These are phyloP conservation scores for Sclerotinia borealis DNA, from an alignment of 2,329 filamentous ascomycete genomes.

Conservation along the genomic window DNA sequence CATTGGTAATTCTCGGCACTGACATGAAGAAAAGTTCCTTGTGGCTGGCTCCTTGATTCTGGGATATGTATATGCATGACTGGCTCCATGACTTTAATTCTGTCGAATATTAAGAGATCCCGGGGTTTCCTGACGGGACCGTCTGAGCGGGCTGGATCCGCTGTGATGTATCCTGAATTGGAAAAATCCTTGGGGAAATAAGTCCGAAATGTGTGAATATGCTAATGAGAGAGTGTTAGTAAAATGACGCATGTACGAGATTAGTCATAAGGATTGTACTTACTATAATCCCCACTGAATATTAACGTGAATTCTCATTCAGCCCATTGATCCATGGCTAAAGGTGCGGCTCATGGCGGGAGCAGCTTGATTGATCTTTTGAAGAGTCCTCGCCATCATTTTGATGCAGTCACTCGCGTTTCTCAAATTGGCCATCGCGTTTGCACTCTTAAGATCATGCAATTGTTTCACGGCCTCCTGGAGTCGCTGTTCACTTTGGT, in stretches of 20 bases:
- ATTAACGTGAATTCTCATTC: slow-evolving; percentile 17
- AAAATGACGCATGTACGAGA: too few relatives aligned
- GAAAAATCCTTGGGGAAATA: not conserved
- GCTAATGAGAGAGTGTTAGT: not conserved
- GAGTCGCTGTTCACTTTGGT: slow-evolving; percentile 26
- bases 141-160: slow-evolving; percentile 10
- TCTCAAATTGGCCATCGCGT: slow-evolving; percentile 24
- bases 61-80: slow-evolving; percentile 9
- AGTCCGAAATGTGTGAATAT: not conserved
- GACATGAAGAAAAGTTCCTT: not conserved
- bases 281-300: slow-evolving; percentile 17
- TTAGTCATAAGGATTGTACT: not conserved
- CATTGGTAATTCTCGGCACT: not conserved
- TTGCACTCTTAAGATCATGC: slow-evolving; percentile 23
- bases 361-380: slow-evolving; percentile 22
- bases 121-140: not conserved
- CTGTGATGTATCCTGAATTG: not conserved
- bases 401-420: slow-evolving; percentile 28
- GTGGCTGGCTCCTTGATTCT: not conserved
- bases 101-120: slow-evolving; percentile 1
- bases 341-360: slow-evolving; percentile 17
- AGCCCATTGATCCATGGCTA: slow-evolving; percentile 22
- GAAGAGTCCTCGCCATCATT: slow-evolving; percentile 28
- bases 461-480: slow-evolving; percentile 26
- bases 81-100: slow-evolving; percentile 12